These are phyloP conservation scores for Tritrichomonas musculus DNA, from an alignment of 208 protist genomes.

Conservation along the genomic window DNA sequence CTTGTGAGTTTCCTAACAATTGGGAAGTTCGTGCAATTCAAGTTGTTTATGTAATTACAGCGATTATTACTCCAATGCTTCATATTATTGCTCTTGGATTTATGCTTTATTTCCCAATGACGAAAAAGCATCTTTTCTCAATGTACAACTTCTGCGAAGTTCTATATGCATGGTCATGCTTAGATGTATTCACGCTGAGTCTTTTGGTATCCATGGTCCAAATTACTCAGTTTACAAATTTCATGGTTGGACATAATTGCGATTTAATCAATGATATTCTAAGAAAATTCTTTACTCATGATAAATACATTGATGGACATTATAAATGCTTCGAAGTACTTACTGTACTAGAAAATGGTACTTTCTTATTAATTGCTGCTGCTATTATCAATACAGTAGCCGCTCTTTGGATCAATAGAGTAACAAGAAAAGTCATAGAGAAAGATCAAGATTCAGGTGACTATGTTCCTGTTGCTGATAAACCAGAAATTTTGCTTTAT, in stretches of 20 bases:
- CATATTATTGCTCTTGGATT: constrained; percentile 51
- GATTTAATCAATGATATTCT: constrained; percentile 54
- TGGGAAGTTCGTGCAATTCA: constrained; percentile 46
- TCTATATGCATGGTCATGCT: constrained; percentile 70
- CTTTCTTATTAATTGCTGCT: neutral
- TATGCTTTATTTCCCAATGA: constrained; percentile 58
- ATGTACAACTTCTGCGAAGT: constrained; percentile 56
- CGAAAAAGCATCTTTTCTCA: constrained; percentile 32
- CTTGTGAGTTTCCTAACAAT: neutral
- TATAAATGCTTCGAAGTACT: neutral
- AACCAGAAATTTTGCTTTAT: too few relatives aligned
- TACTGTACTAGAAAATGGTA: neutral
- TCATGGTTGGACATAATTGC: constrained; percentile 67
- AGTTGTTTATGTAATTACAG: constrained; percentile 48
- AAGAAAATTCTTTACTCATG: neutral
- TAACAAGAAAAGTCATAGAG: neutral
- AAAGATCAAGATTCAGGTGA: too few relatives aligned
- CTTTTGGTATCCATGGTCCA: constrained; percentile 72
- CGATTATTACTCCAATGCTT: constrained; percentile 52
- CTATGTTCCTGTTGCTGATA: too few relatives aligned
- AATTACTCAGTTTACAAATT: constrained; percentile 71
- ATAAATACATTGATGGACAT: too few relatives aligned
- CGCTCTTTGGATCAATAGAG: neutral
- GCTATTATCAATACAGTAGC: neutral
- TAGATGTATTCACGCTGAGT: constrained; percentile 70